Percentiles rank a stretch among this genome's conserved stretches.
Evolutionary conservation across 306 rosid species (phyloP).

Genomic region (Nissolia schottii): DNA sequence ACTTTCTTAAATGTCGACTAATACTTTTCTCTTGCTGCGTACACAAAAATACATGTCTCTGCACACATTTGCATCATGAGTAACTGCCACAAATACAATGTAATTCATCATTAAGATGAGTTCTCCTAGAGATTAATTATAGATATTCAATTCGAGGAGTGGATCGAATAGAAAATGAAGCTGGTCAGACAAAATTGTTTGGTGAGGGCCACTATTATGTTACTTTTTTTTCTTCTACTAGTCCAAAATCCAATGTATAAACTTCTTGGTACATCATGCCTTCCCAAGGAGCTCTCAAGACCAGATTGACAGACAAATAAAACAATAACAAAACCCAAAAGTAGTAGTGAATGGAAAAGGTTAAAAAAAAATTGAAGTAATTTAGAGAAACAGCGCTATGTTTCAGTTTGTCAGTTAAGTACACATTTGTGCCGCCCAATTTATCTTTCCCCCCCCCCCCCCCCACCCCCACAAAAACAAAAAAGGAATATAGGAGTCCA

Average conservation of each 20-base stretch:
- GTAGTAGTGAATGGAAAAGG: background rate
- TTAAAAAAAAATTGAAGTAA: background rate
- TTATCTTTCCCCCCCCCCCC: no score
- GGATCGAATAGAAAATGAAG: background rate
- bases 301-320: background rate
- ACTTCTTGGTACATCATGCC: background rate
- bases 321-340: background rate
- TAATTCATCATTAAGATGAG: background rate
- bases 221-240: background rate
- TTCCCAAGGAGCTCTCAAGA: background rate
- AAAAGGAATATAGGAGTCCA: no score
- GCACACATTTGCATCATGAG: background rate
- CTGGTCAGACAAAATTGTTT: background rate
- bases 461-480: no score
- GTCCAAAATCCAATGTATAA: background rate
- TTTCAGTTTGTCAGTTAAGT: no score
- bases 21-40: background rate
- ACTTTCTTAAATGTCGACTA: background rate
- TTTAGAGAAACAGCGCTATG: constrained; percentile 4
- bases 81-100: background rate
- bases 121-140: background rate
- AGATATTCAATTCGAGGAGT: background rate
- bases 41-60: background rate
- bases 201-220: background rate
- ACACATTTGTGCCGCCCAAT: no score